Percentiles rank a stretch among this genome's conserved stretches.
These are phyloP conservation scores for Akanthomyces muscarius DNA, from an alignment of 2,329 filamentous ascomycete genomes.

Conservation along the genomic window DNA sequence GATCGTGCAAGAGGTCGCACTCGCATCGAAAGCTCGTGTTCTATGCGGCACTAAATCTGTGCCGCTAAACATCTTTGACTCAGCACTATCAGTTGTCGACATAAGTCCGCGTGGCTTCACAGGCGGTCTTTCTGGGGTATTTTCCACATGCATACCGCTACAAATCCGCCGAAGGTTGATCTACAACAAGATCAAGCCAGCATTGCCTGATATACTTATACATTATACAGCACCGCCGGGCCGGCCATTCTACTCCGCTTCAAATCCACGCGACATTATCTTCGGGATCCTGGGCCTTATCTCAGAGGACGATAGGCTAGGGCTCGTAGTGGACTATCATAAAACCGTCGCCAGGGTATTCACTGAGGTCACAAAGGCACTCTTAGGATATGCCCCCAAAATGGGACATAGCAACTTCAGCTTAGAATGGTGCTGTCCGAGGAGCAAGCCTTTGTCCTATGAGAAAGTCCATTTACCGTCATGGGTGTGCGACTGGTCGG, in stretches of 20 bases:
- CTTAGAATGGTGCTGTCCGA: conserved; percentile 19
- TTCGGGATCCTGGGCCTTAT: conserved; percentile 22
- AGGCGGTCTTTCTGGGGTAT: not conserved
- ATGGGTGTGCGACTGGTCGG: conserved; percentile 21
- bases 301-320: conserved; percentile 4
- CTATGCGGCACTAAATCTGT: conserved; percentile 13
- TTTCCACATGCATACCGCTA: not conserved
- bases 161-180: conserved; percentile 10
- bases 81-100: not conserved
- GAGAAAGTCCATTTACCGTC: conserved; percentile 1
- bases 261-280: conserved; percentile 23
- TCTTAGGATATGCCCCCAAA: conserved; percentile 2
- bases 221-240: not conserved
- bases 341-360: conserved; percentile 14
- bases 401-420: conserved; percentile 5
- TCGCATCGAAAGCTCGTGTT: conserved; percentile 8
- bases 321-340: conserved; percentile 16
- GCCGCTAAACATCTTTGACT: conserved; percentile 17
- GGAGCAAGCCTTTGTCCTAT: not conserved
- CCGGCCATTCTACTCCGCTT: conserved; percentile 20
- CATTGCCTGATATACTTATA: conserved; percentile 15
- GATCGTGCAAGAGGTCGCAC: conserved; percentile 16
- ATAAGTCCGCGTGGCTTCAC: not conserved
- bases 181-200: not conserved
- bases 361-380: conserved; percentile 13